Base-by-base conservation (phyloP, 352 stramenopile species). In the Pythium volutum region DNA sequence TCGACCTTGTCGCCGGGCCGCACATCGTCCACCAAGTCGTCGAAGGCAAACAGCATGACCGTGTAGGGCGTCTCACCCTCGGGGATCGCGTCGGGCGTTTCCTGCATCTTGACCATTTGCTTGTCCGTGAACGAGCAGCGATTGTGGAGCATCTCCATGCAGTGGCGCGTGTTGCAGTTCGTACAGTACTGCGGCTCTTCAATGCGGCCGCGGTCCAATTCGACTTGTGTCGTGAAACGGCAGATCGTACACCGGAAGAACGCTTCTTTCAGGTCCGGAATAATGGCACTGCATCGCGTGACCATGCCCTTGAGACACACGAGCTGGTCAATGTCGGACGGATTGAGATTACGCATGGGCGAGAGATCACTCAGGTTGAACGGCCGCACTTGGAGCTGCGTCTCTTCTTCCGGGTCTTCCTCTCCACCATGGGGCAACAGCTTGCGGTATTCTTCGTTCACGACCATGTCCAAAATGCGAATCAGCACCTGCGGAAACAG, bases 1-100 rank as follows among this genome's bases (percentile, higher is more conserved):
- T 96, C 83, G 31, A 98, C 84, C 55, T 96, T 96, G 73, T 99
- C 97, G 62, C 97, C 97, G 5, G 98, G 97, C 31, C 97, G 86
- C 31, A 99, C 96, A 16, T 91, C 82, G 74, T 99, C 97, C 10
- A 99, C 96, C 8, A 99, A 82, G 64, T 99, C 96, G 68, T 99
- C 97, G 72, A 99, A 99, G 6, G 91, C 94, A 84, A 99, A 99
- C 1, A 99, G 72, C 39, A 98, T 97, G 46, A 99, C 88, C 11
- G 89, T 98, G 48, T 98, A 97, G 6, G 97, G 97, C n/a, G 97
- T 99, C 74, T 99, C 97, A 42, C 97, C 98, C 50, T 98, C 97
- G 1, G 97, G 97, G 59, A 99, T 98, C 60, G 97, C 90, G 62
- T 99, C 95, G 0, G 97, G 96, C 12, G 95, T 98, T 73, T 99